Evolutionary conservation across 1,139 yeast species (phyloP).

Genomic region (Blastobotrys aristatus): DNA sequence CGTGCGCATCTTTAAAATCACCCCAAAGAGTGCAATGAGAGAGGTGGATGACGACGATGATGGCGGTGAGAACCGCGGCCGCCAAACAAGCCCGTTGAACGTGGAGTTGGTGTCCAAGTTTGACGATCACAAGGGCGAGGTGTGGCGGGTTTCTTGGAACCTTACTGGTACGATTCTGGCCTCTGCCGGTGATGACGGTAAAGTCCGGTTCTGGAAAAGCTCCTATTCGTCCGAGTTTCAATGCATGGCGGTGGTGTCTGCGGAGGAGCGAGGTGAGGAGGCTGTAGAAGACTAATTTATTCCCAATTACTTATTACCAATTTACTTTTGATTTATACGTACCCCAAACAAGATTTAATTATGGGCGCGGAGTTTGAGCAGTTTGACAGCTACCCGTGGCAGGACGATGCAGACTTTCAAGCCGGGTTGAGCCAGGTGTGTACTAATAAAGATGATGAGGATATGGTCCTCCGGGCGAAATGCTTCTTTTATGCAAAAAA

Average conservation of each 20-base stretch:
- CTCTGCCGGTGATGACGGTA: constrained; percentile 95
- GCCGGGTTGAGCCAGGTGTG: constrained; percentile 9
- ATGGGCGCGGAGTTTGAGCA: background rate
- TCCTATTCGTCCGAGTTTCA: constrained; percentile 81
- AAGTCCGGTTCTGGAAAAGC: constrained; percentile 86
- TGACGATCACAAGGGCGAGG: constrained; percentile 81
- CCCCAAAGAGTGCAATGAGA: constrained; percentile 37
- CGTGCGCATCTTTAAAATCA: constrained; percentile 76
- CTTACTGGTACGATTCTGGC: constrained; percentile 81
- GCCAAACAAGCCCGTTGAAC: constrained; percentile 26
- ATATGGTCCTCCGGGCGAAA: constrained; percentile 10
- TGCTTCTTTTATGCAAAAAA: constrained; percentile 7
- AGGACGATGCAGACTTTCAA: constrained; percentile 11
- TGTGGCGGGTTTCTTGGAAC: constrained; percentile 96
- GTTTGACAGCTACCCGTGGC: constrained; percentile 13
- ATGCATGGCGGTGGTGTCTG: constrained; percentile 84
- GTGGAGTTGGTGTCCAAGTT: constrained; percentile 53
- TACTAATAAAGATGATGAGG: background rate
- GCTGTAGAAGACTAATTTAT: constrained; percentile 11
- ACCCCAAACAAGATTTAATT: background rate
- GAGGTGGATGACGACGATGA: constrained; percentile 5
- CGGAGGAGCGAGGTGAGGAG: constrained; percentile 41
- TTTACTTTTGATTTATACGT: background rate
- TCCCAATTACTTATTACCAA: background rate
- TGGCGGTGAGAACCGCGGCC: constrained; percentile 11